phyloP scores from a whole-genome alignment of 495 filamentous ascomycete species.

The Aspergillus diversus region DNA sequence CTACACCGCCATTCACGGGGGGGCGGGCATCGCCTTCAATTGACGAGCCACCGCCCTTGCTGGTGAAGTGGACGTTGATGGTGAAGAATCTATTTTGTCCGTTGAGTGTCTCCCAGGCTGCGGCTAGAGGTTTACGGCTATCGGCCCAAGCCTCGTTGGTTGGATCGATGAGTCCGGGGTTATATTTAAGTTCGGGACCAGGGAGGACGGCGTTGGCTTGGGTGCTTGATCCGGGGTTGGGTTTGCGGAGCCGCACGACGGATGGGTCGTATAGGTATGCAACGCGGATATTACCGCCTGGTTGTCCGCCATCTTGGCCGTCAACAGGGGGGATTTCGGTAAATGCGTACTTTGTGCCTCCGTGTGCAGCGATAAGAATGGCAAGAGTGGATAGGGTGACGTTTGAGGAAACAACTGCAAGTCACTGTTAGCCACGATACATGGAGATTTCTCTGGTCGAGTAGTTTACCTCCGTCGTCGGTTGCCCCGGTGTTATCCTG shows the following conservation, averaged over 20 bases:
- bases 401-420: conserved; percentile 34
- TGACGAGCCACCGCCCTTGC: conserved; percentile 59
- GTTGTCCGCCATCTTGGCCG: conserved; percentile 57
- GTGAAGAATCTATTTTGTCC: conserved; percentile 55
- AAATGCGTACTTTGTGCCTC: conserved; percentile 33
- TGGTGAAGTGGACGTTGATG: conserved; percentile 61
- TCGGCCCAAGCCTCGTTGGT: conserved; percentile 52
- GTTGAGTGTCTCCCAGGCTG: conserved; percentile 55
- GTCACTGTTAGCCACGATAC: neutral
- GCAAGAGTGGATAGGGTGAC: conserved; percentile 37
- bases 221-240: conserved; percentile 45
- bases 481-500: conserved; percentile 60
- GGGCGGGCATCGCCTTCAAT: conserved; percentile 61
- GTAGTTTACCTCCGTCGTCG: conserved; percentile 47
- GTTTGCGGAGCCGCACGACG: conserved; percentile 51
- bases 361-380: conserved; percentile 16
- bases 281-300: conserved; percentile 66
- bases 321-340: conserved; percentile 52
- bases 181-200: conserved; percentile 54
- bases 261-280: conserved; percentile 62
- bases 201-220: conserved; percentile 52
- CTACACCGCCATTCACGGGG: conserved; percentile 62
- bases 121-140: conserved; percentile 61
- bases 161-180: conserved; percentile 64
- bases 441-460: neutral